Evolutionary conservation across 805 yeast genomes (phyloP).

Genomic region (Hanseniaspora vineae): DNA sequence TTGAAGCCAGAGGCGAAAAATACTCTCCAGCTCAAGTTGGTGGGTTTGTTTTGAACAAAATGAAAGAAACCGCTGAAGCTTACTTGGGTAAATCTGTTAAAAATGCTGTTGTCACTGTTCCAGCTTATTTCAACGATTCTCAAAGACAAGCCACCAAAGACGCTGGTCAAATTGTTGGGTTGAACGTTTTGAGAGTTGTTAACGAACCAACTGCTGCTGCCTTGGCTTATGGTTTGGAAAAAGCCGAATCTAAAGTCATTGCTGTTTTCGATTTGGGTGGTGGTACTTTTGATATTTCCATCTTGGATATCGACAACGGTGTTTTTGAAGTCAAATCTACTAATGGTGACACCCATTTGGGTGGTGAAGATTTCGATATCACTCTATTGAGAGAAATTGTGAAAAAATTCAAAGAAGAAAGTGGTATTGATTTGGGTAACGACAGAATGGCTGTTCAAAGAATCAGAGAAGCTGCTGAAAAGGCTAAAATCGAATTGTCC

Average conservation of each 20-base stretch:
- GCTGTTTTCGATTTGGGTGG: slow-evolving; percentile 98
- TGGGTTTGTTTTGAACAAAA: slow-evolving; percentile 85
- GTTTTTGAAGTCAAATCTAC: slow-evolving; percentile 96
- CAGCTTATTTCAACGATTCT: slow-evolving; percentile 73
- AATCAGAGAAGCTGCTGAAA: slow-evolving; percentile 76
- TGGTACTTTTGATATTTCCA: slow-evolving; percentile 96
- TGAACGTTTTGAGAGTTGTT: slow-evolving; percentile 67
- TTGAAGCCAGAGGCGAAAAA: slow-evolving; percentile 73
- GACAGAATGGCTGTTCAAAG: slow-evolving; percentile 64
- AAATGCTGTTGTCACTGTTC: slow-evolving; percentile 87
- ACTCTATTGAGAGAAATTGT: slow-evolving; percentile 74
- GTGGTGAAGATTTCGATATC: slow-evolving; percentile 85
- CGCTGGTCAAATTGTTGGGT: slow-evolving; percentile 94
- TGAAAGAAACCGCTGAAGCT: slow-evolving; percentile 96
- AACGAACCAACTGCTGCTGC: slow-evolving; percentile 91
- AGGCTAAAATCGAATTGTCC: slow-evolving; percentile 66
- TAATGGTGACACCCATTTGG: slow-evolving; percentile 82
- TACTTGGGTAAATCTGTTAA: slow-evolving; percentile 76
- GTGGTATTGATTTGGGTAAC: slow-evolving; percentile 43
- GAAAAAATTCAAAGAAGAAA: slow-evolving; percentile 62
- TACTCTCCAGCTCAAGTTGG: slow-evolving; percentile 96
- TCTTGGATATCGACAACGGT: slow-evolving; percentile 93
- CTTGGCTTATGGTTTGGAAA: slow-evolving; percentile 87
- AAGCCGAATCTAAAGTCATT: slow-evolving; percentile 62
- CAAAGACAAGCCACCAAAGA: slow-evolving; percentile 85